These are phyloP conservation scores for Dothistroma pini DNA, from an alignment of 2,329 filamentous ascomycete genomes.

Conservation along the genomic window DNA sequence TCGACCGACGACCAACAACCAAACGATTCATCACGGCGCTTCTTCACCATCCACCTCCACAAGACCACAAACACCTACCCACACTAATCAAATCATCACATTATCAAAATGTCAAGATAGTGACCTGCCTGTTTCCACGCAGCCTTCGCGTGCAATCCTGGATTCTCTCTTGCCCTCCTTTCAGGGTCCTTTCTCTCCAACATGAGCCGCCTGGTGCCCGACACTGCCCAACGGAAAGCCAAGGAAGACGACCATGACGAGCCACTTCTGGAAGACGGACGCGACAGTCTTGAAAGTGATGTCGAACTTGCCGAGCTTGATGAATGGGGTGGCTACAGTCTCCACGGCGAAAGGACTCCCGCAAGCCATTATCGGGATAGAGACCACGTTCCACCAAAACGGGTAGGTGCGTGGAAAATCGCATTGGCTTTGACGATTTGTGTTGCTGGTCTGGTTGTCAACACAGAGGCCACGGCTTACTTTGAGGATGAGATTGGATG, in stretches of 20 bases:
- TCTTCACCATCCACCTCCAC: neutral
- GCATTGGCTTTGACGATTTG: constrained; percentile 25
- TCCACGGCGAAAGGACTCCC: constrained; percentile 20
- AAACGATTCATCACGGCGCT: neutral
- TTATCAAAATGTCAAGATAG: neutral
- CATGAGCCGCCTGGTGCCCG: constrained; percentile 21
- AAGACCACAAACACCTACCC: neutral
- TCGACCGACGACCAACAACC: neutral
- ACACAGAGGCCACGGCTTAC: constrained; percentile 35
- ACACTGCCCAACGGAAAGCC: constrained; percentile 9
- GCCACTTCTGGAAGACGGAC: constrained; percentile 22
- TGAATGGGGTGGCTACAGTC: neutral
- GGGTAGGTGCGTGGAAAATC: constrained; percentile 21
- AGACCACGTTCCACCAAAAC: constrained; percentile 14
- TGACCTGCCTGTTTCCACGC: neutral
- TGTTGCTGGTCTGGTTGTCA: constrained; percentile 31
- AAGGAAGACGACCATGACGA: constrained; percentile 20
- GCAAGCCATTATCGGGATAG: constrained; percentile 16
- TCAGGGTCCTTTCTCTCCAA: constrained; percentile 2
- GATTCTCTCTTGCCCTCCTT: neutral
- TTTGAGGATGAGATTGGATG: constrained; percentile 33
- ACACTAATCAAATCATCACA: neutral
- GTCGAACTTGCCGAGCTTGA: constrained; percentile 20
- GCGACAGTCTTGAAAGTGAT: constrained; percentile 19
- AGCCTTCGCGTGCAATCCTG: neutral